These are phyloP conservation scores for Dactylis glomerata DNA, from an alignment of 176 grass and related monocot genomes.

Conservation along the genomic window DNA sequence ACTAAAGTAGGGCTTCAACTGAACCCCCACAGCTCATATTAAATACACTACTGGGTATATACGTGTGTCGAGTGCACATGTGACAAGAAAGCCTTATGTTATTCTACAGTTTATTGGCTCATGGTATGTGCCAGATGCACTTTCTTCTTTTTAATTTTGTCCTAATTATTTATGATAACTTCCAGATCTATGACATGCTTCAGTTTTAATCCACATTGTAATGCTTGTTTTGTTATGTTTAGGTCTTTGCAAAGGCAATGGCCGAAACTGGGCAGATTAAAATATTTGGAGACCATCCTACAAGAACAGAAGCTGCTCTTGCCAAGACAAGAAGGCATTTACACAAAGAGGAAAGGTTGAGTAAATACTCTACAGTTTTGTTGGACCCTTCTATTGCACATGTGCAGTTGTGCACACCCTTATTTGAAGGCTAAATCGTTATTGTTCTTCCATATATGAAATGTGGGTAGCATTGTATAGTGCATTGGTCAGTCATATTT, in stretches of 20 bases:
- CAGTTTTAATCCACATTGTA: neutral
- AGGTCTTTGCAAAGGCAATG: conserved; percentile 99
- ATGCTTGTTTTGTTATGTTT: conserved; percentile 17
- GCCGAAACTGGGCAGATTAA: conserved; percentile 90
- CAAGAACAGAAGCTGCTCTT: conserved; percentile 81
- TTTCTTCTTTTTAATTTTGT: neutral
- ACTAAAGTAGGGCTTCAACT: neutral
- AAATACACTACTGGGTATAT: neutral
- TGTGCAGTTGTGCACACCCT: neutral
- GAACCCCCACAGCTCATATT: neutral
- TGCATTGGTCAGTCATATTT: neutral
- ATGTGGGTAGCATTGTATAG: neutral
- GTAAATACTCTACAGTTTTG: conserved; percentile 1
- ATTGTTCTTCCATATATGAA: neutral
- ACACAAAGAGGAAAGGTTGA: conserved; percentile 93
- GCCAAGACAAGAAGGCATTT: conserved; percentile 88
- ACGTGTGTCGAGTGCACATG: neutral
- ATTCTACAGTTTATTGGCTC: neutral
- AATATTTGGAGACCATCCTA: conserved; percentile 85
- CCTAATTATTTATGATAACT: neutral
- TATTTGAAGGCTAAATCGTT: neutral
- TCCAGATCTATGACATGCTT: conserved; percentile 5
- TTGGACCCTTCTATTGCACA: neutral
- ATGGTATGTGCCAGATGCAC: neutral
- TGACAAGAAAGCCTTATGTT: conserved; percentile 8